phyloP scores from a whole-genome alignment of 192 early-diverging fungal species.

The Ambispora gerdemannii region DNA sequence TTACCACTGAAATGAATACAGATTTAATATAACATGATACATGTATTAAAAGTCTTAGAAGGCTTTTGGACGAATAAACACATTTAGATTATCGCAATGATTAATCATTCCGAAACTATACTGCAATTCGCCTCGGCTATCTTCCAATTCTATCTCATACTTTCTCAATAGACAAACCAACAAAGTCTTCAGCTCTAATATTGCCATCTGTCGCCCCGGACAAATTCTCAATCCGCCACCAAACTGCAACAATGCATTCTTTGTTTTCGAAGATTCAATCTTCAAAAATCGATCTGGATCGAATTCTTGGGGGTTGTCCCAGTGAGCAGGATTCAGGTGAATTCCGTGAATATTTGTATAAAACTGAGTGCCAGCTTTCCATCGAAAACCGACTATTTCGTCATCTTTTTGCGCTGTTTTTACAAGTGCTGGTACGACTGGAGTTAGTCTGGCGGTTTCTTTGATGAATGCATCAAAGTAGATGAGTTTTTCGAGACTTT shows the following conservation, averaged over 20 bases:
- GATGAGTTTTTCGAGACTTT: not conserved
- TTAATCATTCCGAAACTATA: too few relatives aligned
- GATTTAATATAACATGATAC: too few relatives aligned
- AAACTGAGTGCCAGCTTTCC: not conserved
- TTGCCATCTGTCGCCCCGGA: constrained; percentile 23
- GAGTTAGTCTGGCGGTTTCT: not conserved
- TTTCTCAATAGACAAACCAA: not conserved
- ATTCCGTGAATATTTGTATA: not conserved
- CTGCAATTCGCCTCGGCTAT: too few relatives aligned
- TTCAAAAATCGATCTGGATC: constrained; percentile 8
- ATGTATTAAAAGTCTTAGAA: too few relatives aligned
- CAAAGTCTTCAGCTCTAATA: constrained; percentile 12
- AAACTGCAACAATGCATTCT: not conserved
- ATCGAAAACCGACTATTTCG: constrained; percentile 2
- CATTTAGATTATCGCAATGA: too few relatives aligned
- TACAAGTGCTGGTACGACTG: not conserved
- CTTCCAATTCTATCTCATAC: constrained; percentile 20
- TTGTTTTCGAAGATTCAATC: not conserved
- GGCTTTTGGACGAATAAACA: too few relatives aligned
- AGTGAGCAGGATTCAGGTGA: not conserved
- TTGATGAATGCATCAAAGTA: constrained; percentile 25
- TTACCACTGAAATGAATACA: too few relatives aligned
- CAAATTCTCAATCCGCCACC: constrained; percentile 11
- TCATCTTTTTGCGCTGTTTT: not conserved
- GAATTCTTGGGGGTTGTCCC: constrained; percentile 2